Evolutionary conservation across 208 protist species (phyloP), one percentile per base, ranked within the genome.

Genomic region (Acanthamoeba lenticulata): DNA sequence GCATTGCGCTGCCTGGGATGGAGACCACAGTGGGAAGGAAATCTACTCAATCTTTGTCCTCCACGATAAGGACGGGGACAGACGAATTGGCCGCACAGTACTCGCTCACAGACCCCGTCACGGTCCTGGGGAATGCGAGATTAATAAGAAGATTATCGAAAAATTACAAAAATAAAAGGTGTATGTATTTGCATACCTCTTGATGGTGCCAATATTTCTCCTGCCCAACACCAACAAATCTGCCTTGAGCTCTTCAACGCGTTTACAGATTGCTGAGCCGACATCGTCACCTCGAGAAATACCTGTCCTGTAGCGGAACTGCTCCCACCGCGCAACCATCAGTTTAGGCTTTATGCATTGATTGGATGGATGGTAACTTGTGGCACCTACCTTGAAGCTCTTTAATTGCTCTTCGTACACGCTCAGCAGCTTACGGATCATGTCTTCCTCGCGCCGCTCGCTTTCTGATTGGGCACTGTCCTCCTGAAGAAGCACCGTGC

Each of bases 331-430:
- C 19, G 32, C 11, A 79, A 7, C 4, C n/a, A 69, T 1, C 60
- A 69, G n/a, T 34, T 34, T 79, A 21, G 27, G 40, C 11, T 21
- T 34, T 38, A 32, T 49, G 5, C 9, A 15, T 49, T 5, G 9
- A 49, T 5, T 19, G 45, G 45, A 49, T 5, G 45, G 45, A 49
- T 49, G 45, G 27, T 34, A 69, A 32, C 9, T 5, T 17, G 34
- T 17, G 24, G 13, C 40, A 17, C 11, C 2, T n/a, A 79, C 67
- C 32, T 79, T 79, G n/a, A 79, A 79, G 67, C 67, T 42, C n/a
- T 79, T 79, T 17, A 79, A 32, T 32, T 79, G 67, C 19, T 79
- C 67, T 32, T 79, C 67, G 67, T 79, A 79, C 19, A 79, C 34
- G 19, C 21, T 21, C 34, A 79, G 34, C 2, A 79, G 67, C 67